Conservation (phyloP, 2,329 filamentous ascomycete genomes). For the Penicillium corylophilum region DNA sequence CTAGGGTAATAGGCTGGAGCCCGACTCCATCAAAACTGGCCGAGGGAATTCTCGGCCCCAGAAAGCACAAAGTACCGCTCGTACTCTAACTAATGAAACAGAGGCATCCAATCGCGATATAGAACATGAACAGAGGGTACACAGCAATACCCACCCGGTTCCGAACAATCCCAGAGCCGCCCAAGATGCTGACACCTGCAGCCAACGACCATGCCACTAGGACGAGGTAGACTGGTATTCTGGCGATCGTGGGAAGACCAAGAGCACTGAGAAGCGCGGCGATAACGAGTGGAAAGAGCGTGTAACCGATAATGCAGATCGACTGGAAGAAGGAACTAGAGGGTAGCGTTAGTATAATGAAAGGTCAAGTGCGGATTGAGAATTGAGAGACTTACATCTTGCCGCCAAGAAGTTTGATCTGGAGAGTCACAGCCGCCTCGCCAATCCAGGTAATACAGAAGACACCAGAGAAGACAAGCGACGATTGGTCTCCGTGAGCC, state of each 20-base stretch:
- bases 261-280: conserved; percentile 86
- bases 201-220: conserved; percentile 91
- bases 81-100: conserved; percentile 85
- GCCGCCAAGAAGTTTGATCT: conserved; percentile 93
- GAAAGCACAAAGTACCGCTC: conserved; percentile 6
- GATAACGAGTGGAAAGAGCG: conserved; percentile 92
- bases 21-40: conserved; percentile 1
- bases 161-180: conserved; percentile 91
- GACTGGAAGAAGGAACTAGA: conserved; percentile 93
- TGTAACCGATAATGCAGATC: conserved; percentile 97
- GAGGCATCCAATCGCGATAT: conserved; percentile 85
- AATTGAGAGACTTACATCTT: conserved; percentile 73
- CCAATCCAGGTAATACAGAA: conserved; percentile 97
- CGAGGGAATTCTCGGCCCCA: neutral
- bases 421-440: conserved; percentile 92
- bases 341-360: conserved; percentile 18
- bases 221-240: conserved; percentile 87
- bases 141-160: conserved; percentile 92
- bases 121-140: conserved; percentile 93
- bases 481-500: conserved; percentile 75
- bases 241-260: conserved; percentile 71
- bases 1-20: neutral
- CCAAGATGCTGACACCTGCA: conserved; percentile 91
- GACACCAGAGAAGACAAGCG: conserved; percentile 89
- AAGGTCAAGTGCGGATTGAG: neutral